Evolutionary conservation across 139 green algal genomes (phyloP).

Genomic region (Tetradesmus lagerheimii): DNA sequence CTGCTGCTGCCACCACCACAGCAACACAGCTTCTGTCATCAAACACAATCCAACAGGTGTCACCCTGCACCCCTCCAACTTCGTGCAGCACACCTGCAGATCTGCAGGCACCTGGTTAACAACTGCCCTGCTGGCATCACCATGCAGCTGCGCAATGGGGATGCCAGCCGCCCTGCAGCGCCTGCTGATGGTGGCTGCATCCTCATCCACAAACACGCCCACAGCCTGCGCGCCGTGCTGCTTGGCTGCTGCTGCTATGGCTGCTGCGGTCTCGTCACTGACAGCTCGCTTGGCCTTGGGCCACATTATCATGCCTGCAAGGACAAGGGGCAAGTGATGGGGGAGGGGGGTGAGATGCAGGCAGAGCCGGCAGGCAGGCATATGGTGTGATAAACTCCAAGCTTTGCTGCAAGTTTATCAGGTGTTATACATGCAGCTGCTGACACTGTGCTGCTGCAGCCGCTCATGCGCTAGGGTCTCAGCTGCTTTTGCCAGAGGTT

Average conservation of each 20-base stretch:
- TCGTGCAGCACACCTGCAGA: conserved; percentile 48
- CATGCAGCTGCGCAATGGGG: conserved; percentile 77
- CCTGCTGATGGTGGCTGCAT: conserved; percentile 71
- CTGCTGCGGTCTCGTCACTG: conserved; percentile 55
- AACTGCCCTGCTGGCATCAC: conserved; percentile 60
- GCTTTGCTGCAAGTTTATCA: too few species aligned
- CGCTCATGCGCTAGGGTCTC: too few species aligned
- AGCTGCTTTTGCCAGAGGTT: too few species aligned
- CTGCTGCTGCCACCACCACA: not conserved
- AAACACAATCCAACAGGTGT: too few species aligned
- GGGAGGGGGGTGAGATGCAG: too few species aligned
- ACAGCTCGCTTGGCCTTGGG: conserved; percentile 84
- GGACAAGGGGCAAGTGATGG: too few species aligned
- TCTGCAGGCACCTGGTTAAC: conserved; percentile 52
- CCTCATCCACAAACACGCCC: conserved; percentile 92
- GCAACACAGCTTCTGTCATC: not conserved
- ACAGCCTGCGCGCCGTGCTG: conserved; percentile 69
- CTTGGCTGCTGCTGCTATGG: conserved; percentile 71
- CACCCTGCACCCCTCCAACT: too few species aligned
- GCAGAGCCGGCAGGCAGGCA: too few species aligned
- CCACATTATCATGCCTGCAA: conserved; percentile 91
- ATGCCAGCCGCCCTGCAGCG: conserved; percentile 68
- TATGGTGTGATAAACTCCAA: too few species aligned
- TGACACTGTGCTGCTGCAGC: too few species aligned
- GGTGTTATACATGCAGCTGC: too few species aligned